Evolutionary conservation across 192 early-diverging fungal genomes (phyloP).

Genomic region (Coemansia sp.): DNA sequence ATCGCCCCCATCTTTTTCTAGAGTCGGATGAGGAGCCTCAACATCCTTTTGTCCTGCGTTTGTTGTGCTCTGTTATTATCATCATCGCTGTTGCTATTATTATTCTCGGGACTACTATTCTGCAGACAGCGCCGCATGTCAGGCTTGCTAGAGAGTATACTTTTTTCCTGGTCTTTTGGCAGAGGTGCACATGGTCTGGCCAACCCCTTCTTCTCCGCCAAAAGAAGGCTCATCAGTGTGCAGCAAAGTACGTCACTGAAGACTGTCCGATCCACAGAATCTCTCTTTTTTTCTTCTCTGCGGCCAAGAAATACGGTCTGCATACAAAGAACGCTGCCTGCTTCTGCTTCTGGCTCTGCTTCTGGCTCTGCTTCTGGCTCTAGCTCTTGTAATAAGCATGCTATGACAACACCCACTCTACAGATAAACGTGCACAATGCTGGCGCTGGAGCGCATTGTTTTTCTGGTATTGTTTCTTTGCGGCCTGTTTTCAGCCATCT

Average conservation of each 20-base stretch:
- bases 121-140: too few species aligned
- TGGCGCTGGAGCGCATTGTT: constrained; percentile 3
- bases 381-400: not conserved
- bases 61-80: too few species aligned
- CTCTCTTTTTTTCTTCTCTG: not conserved
- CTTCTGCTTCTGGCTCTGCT: too few species aligned
- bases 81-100: too few species aligned
- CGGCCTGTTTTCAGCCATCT: not conserved
- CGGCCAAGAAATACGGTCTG: not conserved
- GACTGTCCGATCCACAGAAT: not conserved
- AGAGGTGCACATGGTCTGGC: not conserved
- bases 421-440: not conserved
- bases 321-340: not conserved
- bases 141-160: not conserved
- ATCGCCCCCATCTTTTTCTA: too few species aligned
- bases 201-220: not conserved
- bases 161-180: not conserved
- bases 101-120: too few species aligned
- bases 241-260: not conserved
- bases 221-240: not conserved
- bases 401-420: not conserved
- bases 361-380: too few species aligned
- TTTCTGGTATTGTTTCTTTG: not conserved
- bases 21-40: too few species aligned
- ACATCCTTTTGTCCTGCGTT: too few species aligned